Evolutionary conservation across 257 asterid genomes (phyloP), one percentile per base, ranked within the genome.

Genomic region (Salvia hispanica): DNA sequence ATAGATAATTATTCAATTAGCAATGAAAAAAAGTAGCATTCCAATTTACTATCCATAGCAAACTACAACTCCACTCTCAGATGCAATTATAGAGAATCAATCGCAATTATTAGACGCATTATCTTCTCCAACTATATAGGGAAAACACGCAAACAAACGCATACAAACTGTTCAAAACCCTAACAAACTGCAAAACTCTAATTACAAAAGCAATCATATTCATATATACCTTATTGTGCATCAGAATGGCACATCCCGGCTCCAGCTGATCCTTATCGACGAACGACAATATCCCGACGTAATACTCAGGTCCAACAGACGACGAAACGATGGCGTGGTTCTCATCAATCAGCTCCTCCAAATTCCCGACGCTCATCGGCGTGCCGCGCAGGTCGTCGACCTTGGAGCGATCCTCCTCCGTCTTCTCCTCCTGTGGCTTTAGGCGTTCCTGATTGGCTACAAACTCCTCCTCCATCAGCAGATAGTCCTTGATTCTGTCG

Each of bases 401-500:
- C 77, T 88, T 91, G 3, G 95, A 86, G 25, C 95, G 69, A 70
- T 91, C 98, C 80, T 91, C 96, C 80, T 91, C 98, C 11, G 95
- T 91, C 81, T 88, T 91, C 84, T 91, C 96, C 81, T 91, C 96
- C 78, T 91, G 98, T 45, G 96, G 98, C 79, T 89, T 91, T 78
- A 91, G 57, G 28, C 95, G 67, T 78, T 91, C 98, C 67, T 88
- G 96, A 79, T 89, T 89, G 13, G 95, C 83, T 14, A 91, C 98
- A 71, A 88, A 89, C 78, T 79, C 45, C 31, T 25, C 31, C 31
- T 25, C 31, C 31, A 25, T 25, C 31, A 25, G 31, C 31, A 25
- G 31, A 25, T 25, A 25, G 31, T 25, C 31, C 31, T 25, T 25
- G 31, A 25, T 25, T 25, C 31, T 1, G 31, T 25, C 31, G 31